Conservation (phyloP, 352 stramenopile species). For the Globisporangium cylindrosporum region DNA sequence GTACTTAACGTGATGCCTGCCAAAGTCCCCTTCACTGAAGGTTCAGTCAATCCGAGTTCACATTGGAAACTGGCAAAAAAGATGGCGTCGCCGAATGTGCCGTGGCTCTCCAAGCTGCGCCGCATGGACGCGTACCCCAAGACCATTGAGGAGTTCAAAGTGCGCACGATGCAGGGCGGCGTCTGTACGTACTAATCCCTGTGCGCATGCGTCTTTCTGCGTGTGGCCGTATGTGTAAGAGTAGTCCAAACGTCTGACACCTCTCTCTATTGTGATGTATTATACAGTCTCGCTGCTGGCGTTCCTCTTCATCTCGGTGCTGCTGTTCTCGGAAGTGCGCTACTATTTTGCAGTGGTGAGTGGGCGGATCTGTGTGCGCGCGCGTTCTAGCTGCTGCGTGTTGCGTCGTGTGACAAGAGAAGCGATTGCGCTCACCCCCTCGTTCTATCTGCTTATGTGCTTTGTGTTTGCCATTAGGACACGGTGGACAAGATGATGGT, state of each 20-base stretch:
- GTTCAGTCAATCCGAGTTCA: too few species aligned
- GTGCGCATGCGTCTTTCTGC: neutral
- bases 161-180: constrained; percentile 76
- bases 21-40: too few species aligned
- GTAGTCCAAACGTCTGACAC: too few species aligned
- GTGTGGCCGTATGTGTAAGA: neutral
- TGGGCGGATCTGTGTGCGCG: neutral
- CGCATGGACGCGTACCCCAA: constrained; percentile 82
- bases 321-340: constrained; percentile 70
- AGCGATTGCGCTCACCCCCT: too few species aligned
- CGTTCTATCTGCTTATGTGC: too few species aligned
- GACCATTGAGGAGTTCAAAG: constrained; percentile 89
- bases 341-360: constrained; percentile 70
- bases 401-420: too few species aligned
- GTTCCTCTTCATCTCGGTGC: constrained; percentile 57
- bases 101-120: constrained; percentile 29
- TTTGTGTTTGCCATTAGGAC: constrained; percentile 30
- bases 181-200: constrained; percentile 43
- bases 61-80: too few species aligned
- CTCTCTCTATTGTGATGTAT: neutral
- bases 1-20: too few species aligned
- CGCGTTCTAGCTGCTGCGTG: neutral
- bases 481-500: constrained; percentile 86
- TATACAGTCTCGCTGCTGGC: constrained; percentile 65
- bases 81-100: constrained; percentile 9